Conservation (phyloP, 1,284 basidiomycete species). For the Leccinum pachyderme region DNA sequence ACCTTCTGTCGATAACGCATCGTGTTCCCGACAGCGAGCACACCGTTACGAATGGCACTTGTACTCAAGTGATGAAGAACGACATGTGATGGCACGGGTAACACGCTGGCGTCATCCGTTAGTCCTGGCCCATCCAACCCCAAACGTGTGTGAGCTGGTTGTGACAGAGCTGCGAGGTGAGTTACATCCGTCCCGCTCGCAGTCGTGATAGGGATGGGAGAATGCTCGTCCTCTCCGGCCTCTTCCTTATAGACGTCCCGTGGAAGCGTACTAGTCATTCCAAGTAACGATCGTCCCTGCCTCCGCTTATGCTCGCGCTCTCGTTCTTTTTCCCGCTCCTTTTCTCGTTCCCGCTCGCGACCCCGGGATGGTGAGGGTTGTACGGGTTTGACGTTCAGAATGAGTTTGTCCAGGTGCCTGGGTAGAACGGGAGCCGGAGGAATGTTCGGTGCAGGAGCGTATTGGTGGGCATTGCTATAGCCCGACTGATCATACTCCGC, state of each 20-base stretch:
- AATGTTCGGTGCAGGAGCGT: conserved; percentile 66
- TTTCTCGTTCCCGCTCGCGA: conserved; percentile 35
- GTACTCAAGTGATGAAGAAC: conserved; percentile 96
- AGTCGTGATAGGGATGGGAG: conserved; percentile 35
- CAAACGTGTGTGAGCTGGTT: conserved; percentile 23
- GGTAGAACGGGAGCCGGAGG: conserved; percentile 87
- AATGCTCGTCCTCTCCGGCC: conserved; percentile 19
- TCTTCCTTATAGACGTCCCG: conserved; percentile 30
- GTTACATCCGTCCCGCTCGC: conserved; percentile 38
- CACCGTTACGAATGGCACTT: conserved; percentile 92
- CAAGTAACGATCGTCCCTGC: conserved; percentile 34
- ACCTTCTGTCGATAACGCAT: conserved; percentile 94
- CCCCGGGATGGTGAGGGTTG: conserved; percentile 32
- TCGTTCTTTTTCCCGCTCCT: conserved; percentile 31
- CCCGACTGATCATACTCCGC: conserved; percentile 30
- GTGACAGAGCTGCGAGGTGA: conserved; percentile 24
- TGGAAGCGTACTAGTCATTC: conserved; percentile 28
- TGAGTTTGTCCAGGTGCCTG: conserved; percentile 90
- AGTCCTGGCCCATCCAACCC: conserved; percentile 43
- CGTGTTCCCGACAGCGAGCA: conserved; percentile 91
- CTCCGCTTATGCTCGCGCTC: conserved; percentile 32
- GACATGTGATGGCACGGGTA: conserved; percentile 93
- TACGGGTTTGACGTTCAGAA: conserved; percentile 68
- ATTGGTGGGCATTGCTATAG: conserved; percentile 18
- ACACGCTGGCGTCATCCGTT: conserved; percentile 88